Evolutionary conservation across 495 filamentous ascomycete species (phyloP).

Genomic region (Hamigera avellanea): DNA sequence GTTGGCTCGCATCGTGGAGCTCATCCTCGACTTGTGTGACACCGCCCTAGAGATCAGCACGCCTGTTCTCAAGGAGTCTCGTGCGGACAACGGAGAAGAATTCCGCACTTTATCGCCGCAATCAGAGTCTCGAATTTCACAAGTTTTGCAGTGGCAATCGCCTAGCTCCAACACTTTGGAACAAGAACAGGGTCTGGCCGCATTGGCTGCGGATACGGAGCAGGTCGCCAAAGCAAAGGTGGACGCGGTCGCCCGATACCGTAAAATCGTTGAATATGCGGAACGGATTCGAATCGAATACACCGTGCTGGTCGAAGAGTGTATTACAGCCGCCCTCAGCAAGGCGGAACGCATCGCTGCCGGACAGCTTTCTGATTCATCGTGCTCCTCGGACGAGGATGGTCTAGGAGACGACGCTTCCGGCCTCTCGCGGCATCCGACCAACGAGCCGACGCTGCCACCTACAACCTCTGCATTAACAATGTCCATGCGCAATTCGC

Average conservation of each 20-base stretch:
- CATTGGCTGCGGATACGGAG: slow-evolving; percentile 80
- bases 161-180: slow-evolving; percentile 86
- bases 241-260: slow-evolving; percentile 81
- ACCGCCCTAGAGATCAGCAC: slow-evolving; percentile 91
- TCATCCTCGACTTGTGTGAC: slow-evolving; percentile 90
- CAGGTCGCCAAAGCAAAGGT: slow-evolving; percentile 73
- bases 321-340: slow-evolving; percentile 79
- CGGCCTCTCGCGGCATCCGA: slow-evolving; percentile 4
- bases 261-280: slow-evolving; percentile 87
- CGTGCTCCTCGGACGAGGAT: slow-evolving; percentile 42
- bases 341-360: slow-evolving; percentile 84
- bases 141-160: slow-evolving; percentile 92
- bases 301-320: slow-evolving; percentile 81
- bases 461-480: slow-evolving; percentile 27
- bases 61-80: slow-evolving; percentile 75
- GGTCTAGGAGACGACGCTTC: slow-evolving; percentile 22
- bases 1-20: slow-evolving; percentile 81
- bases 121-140: slow-evolving; percentile 83
- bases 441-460: slow-evolving; percentile 11
- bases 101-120: slow-evolving; percentile 89
- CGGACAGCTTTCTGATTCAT: slow-evolving; percentile 73
- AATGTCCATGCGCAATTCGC: slow-evolving; percentile 31
- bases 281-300: slow-evolving; percentile 93
- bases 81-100: slow-evolving; percentile 51
- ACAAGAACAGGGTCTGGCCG: slow-evolving; percentile 82